Evolutionary conservation across 1,284 basidiomycete genomes (phyloP).

Genomic region (Cystobasidiaceae sp.): DNA sequence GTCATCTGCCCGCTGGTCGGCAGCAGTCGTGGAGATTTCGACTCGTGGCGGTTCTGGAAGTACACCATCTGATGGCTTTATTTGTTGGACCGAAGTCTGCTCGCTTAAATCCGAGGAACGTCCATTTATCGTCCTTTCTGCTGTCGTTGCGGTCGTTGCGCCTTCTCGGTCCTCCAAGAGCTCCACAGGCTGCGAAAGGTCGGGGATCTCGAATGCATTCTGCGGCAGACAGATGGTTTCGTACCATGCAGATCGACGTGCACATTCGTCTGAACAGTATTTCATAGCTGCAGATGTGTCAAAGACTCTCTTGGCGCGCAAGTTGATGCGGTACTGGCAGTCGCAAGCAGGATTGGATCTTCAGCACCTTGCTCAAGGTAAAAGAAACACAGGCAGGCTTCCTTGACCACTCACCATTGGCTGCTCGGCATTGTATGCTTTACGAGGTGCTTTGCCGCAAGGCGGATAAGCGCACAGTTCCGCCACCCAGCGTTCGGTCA

Average conservation of each 20-base stretch:
- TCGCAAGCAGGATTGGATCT: no score
- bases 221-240: constrained; percentile 21
- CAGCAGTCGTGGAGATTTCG: no score
- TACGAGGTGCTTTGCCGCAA: constrained; percentile 10
- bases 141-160: neutral
- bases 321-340: constrained; percentile 26
- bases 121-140: no score
- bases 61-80: neutral
- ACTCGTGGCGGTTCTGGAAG: no score
- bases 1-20: constrained; percentile 9
- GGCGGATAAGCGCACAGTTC: constrained; percentile 22
- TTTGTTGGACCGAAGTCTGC: no score
- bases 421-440: constrained; percentile 21
- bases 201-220: constrained; percentile 19
- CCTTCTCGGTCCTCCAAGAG: constrained; percentile 16
- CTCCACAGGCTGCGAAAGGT: neutral
- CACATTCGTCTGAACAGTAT: constrained; percentile 29
- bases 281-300: constrained; percentile 24
- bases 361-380: no score
- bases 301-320: constrained; percentile 22
- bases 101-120: no score
- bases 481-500: constrained; percentile 28
- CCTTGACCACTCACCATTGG: constrained; percentile 7
- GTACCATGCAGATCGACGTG: constrained; percentile 25
- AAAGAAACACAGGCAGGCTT: neutral